Evolutionary conservation across 495 filamentous ascomycete species (phyloP), one percentile per base, ranked within the genome.

Genomic region (Aspergillus baeticus): DNA sequence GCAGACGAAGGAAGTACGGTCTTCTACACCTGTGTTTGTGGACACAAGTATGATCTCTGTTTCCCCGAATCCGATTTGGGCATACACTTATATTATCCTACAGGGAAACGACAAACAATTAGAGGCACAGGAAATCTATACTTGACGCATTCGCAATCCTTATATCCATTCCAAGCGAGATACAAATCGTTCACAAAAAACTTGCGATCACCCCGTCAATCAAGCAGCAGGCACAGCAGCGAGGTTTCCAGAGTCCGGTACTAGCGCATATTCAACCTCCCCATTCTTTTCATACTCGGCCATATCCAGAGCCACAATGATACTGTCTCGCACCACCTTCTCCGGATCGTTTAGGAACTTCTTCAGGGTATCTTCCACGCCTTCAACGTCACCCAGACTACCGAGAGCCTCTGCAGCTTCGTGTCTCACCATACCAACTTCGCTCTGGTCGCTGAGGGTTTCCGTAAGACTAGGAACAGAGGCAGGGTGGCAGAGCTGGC

Each of bases 401-500:
- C 94, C 94, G n/a, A 99, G 84, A 20, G 94, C 94, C 72, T 99
- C 94, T 5, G 95, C 94, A 42, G 94, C 94, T 69, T 99, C 94
- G 68, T 99, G 94, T 54, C 94, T 84, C 57, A 99, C 94, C 94
- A 99, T 99, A 61, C 92, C 89, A 22, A 79, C 84, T 71, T 99
- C 94, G 33, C 87, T 75, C 41, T 83, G 75, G 67, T 98, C 79
- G 62, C 90, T 87, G 44, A 98, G 77, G 0, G 87, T 84, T 37
- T 82, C 83, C 22, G 89, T 86, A 15, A 99, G 83, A 54, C 88
- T 90, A 8, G 94, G 91, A 63, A 99, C 95, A 0, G 89, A 94
- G n/a, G 92, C 92, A 1, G 95, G 94, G 68, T 98, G 93, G 48
- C 88, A 89, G 22, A 99, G 80, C 65, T 99, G 95, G 20, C 94